Base-by-base conservation (phyloP, 192 early-diverging fungal genomes). In the Dissophora ornata region DNA sequence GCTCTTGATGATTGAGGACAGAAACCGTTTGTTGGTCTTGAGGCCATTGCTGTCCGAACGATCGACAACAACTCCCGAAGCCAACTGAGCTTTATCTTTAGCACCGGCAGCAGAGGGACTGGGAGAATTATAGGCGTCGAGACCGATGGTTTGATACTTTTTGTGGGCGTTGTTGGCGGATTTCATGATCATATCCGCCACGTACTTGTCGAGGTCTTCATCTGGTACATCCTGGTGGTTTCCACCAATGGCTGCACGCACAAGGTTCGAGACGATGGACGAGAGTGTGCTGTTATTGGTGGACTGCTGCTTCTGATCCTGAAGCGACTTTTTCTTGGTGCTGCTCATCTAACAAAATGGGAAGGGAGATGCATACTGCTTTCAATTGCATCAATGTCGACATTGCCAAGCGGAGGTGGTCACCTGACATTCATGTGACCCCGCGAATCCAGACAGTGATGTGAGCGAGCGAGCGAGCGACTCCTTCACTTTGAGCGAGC, bases 11-110 rank as follows among this genome's bases (percentile, higher is more conserved):
- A 88, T 77, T 19, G 84, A 84, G 12, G 80, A 62, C 3, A 88
- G 70, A 50, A 88, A 88, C n/a, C 87, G 73, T 33, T 83, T 88
- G 57, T 88, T 88, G 24, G 85, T 83, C 40, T 84, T 86, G 10
- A 82, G 82, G 0, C 81, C 53, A 29, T 60, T 80, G 42, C 69
- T 79, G 16, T 82, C 68, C 2, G 73, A 59, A 21, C 84, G 85
- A 29, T 34, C 55, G 44, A 59, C 10, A 10, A 69, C 18, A 4
- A 49, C 41, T 7, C 69, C 61, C 19, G 57, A 24, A 40, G 36
- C 28, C 18, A 71, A 45, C 25, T 41, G 19, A 19, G 63, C 55
- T 44, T 55, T 49, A 40, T 75, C 51, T 33, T 74, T 78, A 71
- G 40, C 22, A 40, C 41, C 63, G 22, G 64, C 56, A 38, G 9